Conservation (phyloP, 2,329 filamentous ascomycete species). For the Hypoxylon sp. region DNA sequence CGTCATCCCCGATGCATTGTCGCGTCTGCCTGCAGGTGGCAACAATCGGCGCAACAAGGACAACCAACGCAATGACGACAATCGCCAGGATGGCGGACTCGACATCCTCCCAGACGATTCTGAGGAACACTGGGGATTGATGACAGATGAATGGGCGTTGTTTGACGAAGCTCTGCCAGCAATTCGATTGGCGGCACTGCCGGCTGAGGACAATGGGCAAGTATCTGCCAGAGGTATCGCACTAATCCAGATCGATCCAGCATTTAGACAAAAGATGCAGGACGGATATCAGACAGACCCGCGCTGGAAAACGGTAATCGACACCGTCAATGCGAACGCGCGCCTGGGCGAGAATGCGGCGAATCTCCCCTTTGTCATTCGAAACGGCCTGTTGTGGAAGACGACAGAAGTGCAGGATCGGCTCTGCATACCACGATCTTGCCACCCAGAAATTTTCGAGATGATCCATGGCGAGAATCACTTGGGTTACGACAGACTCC, state of each 20-base stretch:
- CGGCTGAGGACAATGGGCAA: too few relatives aligned
- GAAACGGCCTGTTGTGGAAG: not conserved
- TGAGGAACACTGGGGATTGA: not conserved
- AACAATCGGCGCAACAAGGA: too few relatives aligned
- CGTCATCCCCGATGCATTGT: not conserved
- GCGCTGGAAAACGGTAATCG: not conserved
- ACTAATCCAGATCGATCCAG: not conserved
- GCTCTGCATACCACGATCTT: too few relatives aligned
- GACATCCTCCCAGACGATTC: not conserved
- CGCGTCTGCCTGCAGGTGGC: too few relatives aligned
- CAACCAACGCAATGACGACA: too few relatives aligned
- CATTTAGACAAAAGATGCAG: not conserved
- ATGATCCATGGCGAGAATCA: not conserved
- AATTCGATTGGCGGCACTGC: not conserved
- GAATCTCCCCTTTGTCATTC: not conserved
- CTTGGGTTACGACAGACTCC: not conserved
- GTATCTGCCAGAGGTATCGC: not conserved
- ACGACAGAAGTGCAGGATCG: too few relatives aligned
- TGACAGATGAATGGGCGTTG: not conserved
- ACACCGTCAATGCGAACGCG: not conserved
- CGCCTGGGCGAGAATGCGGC: not conserved
- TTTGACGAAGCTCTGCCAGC: not conserved
- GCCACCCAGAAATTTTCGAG: not conserved
- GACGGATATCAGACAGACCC: not conserved
- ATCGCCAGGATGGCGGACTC: too few relatives aligned